Percentiles rank a stretch among this genome's conserved stretches.
Evolutionary conservation across 2,329 filamentous ascomycete genomes (phyloP).

Genomic region (Cladosporium colombiae): DNA sequence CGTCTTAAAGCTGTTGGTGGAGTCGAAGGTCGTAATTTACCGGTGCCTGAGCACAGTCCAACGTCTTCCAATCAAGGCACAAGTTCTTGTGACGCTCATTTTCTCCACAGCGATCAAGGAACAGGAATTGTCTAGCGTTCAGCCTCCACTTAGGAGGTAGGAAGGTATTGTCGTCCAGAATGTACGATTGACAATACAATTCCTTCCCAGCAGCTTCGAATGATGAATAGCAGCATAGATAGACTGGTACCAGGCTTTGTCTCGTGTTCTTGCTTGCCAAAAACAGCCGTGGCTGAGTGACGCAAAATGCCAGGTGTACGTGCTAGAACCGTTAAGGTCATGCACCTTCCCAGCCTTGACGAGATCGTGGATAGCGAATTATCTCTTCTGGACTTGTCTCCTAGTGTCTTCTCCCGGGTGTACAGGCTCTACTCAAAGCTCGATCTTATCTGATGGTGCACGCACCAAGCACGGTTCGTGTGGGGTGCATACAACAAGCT

Average conservation of each 20-base stretch:
- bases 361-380: too few relatives aligned
- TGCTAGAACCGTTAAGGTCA: too few relatives aligned
- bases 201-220: neutral
- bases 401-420: too few relatives aligned
- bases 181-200: neutral
- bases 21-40: neutral
- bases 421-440: too few relatives aligned
- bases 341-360: too few relatives aligned
- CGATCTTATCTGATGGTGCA: too few relatives aligned
- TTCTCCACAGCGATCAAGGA: neutral
- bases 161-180: neutral
- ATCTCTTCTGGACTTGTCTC: too few relatives aligned
- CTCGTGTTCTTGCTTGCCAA: neutral
- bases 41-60: neutral
- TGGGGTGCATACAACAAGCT: too few relatives aligned
- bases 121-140: neutral
- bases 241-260: neutral
- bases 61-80: neutral
- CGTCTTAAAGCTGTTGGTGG: neutral
- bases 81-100: neutral
- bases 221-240: neutral
- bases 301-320: too few relatives aligned
- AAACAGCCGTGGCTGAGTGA: neutral
- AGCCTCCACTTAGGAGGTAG: neutral
- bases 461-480: too few relatives aligned